Conservation (phyloP, 805 yeast species). For the Kluyveromyces aestuarii region DNA sequence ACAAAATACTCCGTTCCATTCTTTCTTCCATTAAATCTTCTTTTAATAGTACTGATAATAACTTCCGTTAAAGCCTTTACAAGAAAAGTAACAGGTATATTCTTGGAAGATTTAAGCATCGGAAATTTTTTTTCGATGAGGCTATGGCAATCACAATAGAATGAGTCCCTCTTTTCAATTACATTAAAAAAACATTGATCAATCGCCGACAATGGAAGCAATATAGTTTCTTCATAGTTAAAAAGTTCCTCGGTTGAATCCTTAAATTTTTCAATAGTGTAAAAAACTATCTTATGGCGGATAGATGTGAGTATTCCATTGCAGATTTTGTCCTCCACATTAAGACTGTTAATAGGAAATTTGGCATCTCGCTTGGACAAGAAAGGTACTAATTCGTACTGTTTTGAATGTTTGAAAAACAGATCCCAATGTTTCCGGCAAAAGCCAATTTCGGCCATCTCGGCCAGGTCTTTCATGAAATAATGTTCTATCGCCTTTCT, state of each 20-base stretch:
- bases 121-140: slow-evolving; percentile 6
- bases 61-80: slow-evolving; percentile 11
- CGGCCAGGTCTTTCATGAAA: not conserved
- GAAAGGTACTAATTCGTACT: not conserved
- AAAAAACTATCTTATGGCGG: slow-evolving; percentile 12
- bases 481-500: not conserved
- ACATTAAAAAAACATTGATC: slow-evolving; percentile 13
- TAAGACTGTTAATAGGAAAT: not conserved
- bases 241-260: slow-evolving; percentile 9
- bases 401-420: not conserved
- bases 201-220: slow-evolving; percentile 12
- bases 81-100: slow-evolving; percentile 11
- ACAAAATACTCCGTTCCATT: not conserved
- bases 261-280: slow-evolving; percentile 5
- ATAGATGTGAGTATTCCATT: slow-evolving; percentile 9
- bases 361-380: not conserved
- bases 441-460: not conserved
- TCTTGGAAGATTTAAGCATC: slow-evolving; percentile 6
- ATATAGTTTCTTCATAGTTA: slow-evolving; percentile 12
- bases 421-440: not conserved
- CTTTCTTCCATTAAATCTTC: not conserved
- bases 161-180: slow-evolving; percentile 7
- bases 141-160: slow-evolving; percentile 6
- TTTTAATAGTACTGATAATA: slow-evolving; percentile 8
- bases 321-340: not conserved